These are phyloP conservation scores for Aspergillus unguis DNA, from an alignment of 2,329 filamentous ascomycete species.

Conservation along the genomic window DNA sequence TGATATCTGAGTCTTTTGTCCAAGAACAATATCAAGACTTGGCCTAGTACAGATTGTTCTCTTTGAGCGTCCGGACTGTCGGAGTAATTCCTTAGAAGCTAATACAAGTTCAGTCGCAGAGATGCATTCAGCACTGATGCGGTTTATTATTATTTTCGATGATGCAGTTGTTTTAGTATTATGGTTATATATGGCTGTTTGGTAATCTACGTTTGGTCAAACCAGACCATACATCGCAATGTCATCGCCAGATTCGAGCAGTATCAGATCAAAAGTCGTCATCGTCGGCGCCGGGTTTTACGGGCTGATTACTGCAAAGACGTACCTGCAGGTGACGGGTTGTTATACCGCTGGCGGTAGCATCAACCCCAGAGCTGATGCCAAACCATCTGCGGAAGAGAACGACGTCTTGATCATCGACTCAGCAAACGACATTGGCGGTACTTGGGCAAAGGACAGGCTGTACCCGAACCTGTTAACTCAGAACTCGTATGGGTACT, in stretches of 20 bases:
- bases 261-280: background rate
- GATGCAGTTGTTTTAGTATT: too few species aligned
- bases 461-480: conserved; percentile 12
- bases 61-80: too few species aligned
- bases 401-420: conserved; percentile 48
- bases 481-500: conserved; percentile 12
- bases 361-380: background rate
- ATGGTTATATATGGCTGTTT: too few species aligned
- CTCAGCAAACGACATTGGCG: conserved; percentile 30
- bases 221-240: too few species aligned
- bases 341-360: background rate
- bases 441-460: conserved; percentile 14
- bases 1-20: too few species aligned
- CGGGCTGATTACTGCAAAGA: conserved; percentile 29
- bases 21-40: too few species aligned
- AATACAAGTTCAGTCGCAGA: too few species aligned
- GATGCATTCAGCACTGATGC: too few species aligned
- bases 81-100: too few species aligned
- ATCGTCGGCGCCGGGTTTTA: conserved; percentile 15
- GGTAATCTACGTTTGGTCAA: background rate
- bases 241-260: too few species aligned
- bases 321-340: conserved; percentile 24
- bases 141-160: too few species aligned
- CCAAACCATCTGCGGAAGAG: background rate
- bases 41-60: too few species aligned